phyloP scores from a whole-genome alignment of 2,329 filamentous ascomycete species.

The Phaeomoniella chlamydospora region DNA sequence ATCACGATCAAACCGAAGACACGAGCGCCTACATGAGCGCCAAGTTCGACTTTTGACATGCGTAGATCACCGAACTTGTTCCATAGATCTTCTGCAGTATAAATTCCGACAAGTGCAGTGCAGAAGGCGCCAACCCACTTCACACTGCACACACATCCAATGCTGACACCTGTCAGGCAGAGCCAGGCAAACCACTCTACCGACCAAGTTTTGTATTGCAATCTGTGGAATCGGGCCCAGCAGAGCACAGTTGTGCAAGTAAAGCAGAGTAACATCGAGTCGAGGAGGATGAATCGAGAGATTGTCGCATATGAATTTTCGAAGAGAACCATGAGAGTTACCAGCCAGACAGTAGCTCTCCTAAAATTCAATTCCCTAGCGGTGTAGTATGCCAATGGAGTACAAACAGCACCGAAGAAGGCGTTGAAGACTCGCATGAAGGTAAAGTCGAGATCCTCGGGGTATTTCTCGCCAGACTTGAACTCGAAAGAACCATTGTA shows the following conservation, averaged over 20 bases:
- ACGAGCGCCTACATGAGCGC: conserved; percentile 64
- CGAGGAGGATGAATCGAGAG: conserved; percentile 91
- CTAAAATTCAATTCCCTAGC: conserved; percentile 80
- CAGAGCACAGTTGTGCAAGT: conserved; percentile 96
- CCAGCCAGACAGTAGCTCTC: conserved; percentile 80
- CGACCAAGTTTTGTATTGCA: conserved; percentile 74
- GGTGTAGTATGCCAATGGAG: conserved; percentile 90
- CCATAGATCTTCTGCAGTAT: conserved; percentile 95
- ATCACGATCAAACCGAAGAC: conserved; percentile 79
- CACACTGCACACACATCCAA: conserved; percentile 95
- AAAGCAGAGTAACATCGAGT: conserved; percentile 97
- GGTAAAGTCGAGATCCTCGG: conserved; percentile 85
- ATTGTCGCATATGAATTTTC: conserved; percentile 99
- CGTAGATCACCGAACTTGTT: conserved; percentile 90
- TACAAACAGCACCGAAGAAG: conserved; percentile 79
- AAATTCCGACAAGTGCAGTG: conserved; percentile 85
- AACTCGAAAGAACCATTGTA: conserved; percentile 99
- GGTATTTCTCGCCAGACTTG: conserved; percentile 95
- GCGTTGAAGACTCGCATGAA: conserved; percentile 99
- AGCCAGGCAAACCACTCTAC: conserved; percentile 92
- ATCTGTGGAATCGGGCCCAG: conserved; percentile 91
- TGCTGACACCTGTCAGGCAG: conserved; percentile 82
- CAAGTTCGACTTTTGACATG: conserved; percentile 67
- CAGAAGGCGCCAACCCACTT: conserved; percentile 97
- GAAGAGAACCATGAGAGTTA: conserved; percentile 93